These are phyloP conservation scores for Cadophora luteo-olivacea DNA, from an alignment of 2,329 filamentous ascomycete genomes.

Conservation along the genomic window DNA sequence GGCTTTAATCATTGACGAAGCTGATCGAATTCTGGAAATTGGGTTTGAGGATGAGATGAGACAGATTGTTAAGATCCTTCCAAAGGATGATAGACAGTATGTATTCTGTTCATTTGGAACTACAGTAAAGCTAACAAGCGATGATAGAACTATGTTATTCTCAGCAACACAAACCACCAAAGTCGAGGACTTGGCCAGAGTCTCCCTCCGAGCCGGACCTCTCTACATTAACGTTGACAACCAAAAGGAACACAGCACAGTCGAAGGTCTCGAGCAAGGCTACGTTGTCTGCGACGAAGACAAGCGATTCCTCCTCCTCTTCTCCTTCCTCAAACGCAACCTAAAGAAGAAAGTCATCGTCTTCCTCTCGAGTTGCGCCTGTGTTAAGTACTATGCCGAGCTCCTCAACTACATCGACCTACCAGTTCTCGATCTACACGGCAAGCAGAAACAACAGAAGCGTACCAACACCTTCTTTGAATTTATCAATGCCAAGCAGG, in stretches of 20 bases:
- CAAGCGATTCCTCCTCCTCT: conserved; percentile 90
- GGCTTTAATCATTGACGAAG: conserved; percentile 93
- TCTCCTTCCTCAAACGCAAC: conserved; percentile 92
- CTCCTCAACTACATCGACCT: conserved; percentile 98
- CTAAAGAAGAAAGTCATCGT: conserved; percentile 93
- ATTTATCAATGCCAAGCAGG: conserved; percentile 84
- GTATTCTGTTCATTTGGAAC: background rate
- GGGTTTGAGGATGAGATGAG: conserved; percentile 99
- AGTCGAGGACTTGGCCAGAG: conserved; percentile 93
- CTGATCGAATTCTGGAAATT: conserved; percentile 94
- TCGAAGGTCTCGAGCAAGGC: conserved; percentile 92
- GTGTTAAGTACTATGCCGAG: conserved; percentile 94
- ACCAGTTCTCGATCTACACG: conserved; percentile 84
- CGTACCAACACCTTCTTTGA: conserved; percentile 99
- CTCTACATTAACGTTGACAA: conserved; percentile 98
- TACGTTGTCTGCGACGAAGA: conserved; percentile 94
- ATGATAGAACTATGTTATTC: conserved; percentile 85
- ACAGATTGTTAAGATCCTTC: conserved; percentile 93
- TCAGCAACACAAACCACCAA: conserved; percentile 98
- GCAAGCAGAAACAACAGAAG: conserved; percentile 98
- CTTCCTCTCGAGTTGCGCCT: conserved; percentile 92
- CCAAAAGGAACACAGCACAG: conserved; percentile 86
- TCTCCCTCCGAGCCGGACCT: conserved; percentile 88
- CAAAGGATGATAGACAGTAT: conserved; percentile 79
- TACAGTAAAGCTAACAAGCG: background rate